These are phyloP conservation scores for Termitomyces sp. DNA, from an alignment of 768 basidiomycete species.

Conservation along the genomic window DNA sequence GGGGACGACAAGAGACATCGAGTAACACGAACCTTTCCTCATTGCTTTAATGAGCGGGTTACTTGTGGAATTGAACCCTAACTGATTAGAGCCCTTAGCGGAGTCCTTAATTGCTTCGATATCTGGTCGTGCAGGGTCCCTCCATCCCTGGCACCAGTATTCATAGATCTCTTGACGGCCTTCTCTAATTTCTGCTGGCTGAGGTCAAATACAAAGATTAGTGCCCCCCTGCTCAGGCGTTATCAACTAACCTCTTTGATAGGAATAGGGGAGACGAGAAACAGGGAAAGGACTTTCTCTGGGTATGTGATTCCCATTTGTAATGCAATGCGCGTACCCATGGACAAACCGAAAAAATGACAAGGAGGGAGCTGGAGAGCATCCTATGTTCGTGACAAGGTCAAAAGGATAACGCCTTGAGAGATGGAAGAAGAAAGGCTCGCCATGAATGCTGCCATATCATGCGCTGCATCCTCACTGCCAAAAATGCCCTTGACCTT, in stretches of 20 bases:
- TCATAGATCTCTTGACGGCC: constrained; percentile 30
- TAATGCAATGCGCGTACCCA: constrained; percentile 30
- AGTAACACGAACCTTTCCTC: constrained; percentile 1
- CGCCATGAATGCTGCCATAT: constrained; percentile 32
- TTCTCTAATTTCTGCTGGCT: constrained; percentile 27
- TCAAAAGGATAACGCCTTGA: neutral
- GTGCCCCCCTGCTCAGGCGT: neutral
- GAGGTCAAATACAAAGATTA: neutral
- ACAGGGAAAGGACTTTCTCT: constrained; percentile 27
- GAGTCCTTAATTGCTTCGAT: constrained; percentile 3
- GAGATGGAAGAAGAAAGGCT: constrained; percentile 1
- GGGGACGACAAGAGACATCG: neutral
- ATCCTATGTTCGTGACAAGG: constrained; percentile 19
- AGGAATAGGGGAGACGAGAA: constrained; percentile 31
- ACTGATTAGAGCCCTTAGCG: constrained; percentile 13
- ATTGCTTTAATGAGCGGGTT: constrained; percentile 21
- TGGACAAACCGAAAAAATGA: constrained; percentile 32
- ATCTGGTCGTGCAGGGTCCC: constrained; percentile 1
- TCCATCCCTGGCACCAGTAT: constrained; percentile 8
- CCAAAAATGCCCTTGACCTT: constrained; percentile 20
- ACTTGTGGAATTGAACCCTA: constrained; percentile 25
- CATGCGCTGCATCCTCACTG: constrained; percentile 26
- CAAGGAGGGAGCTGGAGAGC: constrained; percentile 31
- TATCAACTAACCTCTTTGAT: constrained; percentile 24
- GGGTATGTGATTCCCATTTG: constrained; percentile 28